Evolutionary conservation across 1,139 yeast species (phyloP), one percentile per base, ranked within the genome.

Genomic region (Candida tetrigidarum): DNA sequence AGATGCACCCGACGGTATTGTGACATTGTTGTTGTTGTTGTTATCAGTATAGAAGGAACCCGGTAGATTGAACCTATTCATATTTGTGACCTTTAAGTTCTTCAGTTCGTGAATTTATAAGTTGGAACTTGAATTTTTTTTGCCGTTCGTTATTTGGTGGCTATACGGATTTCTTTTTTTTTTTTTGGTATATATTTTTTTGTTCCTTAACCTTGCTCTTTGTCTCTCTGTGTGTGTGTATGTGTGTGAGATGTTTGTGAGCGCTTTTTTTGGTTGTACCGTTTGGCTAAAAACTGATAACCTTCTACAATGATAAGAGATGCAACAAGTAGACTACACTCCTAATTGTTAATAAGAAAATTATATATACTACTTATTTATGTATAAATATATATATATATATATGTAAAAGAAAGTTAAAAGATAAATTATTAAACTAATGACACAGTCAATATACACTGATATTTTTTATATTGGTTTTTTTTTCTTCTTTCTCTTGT

Each of bases 1-100:
- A 6, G 38, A 10, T 18, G 22, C 19, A 12, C 23, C 16, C 16
- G 44, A 28, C n/a, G 34, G 20, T 3, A 30, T 39, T n/a, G n/a
- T n/a, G n/a, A n/a, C n/a, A n/a, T n/a, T n/a, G n/a, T n/a, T n/a
- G n/a, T n/a, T n/a, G 9, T 19, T 26, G 5, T 6, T 16, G 7
- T 4, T 30, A 4, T 38, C 39, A 7, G 30, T 40, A 9, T 59
- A 59, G 44, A 50, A 60, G 5, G 56, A 41, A 11, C 64, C 64
- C 22, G 63, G 63, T 45, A 59, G 38, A 23, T 15, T 32, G 16
- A 30, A 32, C 35, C 37, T 39, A n/a, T 23, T 39, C 27, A 20
- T 26, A 23, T 32, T 39, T 8, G 27, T 9, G 9, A 14, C n/a
- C n/a, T n/a, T n/a, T n/a, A n/a, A n/a, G n/a, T n/a, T n/a, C n/a